These are phyloP conservation scores for Microcyclospora tardicrescens DNA, from an alignment of 2,329 filamentous ascomycete species.

Conservation along the genomic window DNA sequence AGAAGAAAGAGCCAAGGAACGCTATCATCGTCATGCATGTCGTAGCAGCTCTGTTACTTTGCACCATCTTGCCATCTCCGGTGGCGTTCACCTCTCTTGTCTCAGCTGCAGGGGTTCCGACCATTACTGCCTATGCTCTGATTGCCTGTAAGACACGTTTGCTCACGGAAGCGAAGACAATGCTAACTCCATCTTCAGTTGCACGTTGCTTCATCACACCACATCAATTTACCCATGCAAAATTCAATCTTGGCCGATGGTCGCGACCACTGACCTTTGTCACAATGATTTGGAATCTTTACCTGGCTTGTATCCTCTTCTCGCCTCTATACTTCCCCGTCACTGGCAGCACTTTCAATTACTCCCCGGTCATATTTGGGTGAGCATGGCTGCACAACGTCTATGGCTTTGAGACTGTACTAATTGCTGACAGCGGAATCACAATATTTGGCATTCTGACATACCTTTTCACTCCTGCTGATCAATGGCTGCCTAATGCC, in stretches of 20 bases:
- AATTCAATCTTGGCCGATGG: constrained; percentile 26
- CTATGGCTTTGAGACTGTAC: constrained; percentile 10
- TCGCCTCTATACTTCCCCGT: constrained; percentile 27
- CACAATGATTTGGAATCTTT: constrained; percentile 27
- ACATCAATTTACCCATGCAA: constrained; percentile 22
- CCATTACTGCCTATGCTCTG: constrained; percentile 26
- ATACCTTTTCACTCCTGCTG: constrained; percentile 25
- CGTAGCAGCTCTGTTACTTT: constrained; percentile 42
- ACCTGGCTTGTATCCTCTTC: constrained; percentile 26
- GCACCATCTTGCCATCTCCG: constrained; percentile 44
- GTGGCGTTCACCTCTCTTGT: constrained; percentile 28
- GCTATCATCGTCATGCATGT: constrained; percentile 47
- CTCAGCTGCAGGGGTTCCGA: constrained; percentile 27
- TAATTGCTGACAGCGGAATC: constrained; percentile 27
- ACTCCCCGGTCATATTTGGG: constrained; percentile 43
- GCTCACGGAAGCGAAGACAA: too few relatives aligned
- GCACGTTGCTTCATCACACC: constrained; percentile 27
- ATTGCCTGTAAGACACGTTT: constrained; percentile 15
- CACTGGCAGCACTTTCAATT: constrained; percentile 55
- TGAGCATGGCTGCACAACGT: not conserved
- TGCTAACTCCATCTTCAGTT: constrained; percentile 9
- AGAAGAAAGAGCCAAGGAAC: constrained; percentile 45
- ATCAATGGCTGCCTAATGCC: constrained; percentile 23
- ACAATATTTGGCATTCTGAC: constrained; percentile 26
- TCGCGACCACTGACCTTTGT: constrained; percentile 24